These are phyloP conservation scores for Grosmannia clavigera DNA, from an alignment of 2,329 filamentous ascomycete species.

Conservation along the genomic window DNA sequence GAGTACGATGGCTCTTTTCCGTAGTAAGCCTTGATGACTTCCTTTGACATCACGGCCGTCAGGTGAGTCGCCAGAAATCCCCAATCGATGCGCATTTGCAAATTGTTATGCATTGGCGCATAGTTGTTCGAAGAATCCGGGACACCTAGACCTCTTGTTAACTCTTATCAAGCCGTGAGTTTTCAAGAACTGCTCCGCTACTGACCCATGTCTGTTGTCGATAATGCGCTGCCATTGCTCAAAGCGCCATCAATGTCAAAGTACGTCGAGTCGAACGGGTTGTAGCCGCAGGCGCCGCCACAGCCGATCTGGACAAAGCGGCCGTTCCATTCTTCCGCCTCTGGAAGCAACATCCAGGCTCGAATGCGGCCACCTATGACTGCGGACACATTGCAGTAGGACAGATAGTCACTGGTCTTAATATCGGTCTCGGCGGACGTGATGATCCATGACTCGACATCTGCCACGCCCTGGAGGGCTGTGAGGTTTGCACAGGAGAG, in stretches of 20 bases:
- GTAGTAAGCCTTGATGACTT: slow-evolving; percentile 32
- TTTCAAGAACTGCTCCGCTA: no score
- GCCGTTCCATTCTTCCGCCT: slow-evolving; percentile 18
- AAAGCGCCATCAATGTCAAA: not conserved
- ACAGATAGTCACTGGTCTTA: not conserved
- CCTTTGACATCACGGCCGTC: slow-evolving; percentile 28
- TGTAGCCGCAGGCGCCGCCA: slow-evolving; percentile 21
- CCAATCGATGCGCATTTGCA: slow-evolving; percentile 25
- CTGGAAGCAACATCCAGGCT: not conserved
- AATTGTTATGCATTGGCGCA: slow-evolving; percentile 3
- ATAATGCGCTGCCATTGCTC: not conserved
- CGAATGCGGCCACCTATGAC: not conserved
- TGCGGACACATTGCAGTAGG: not conserved
- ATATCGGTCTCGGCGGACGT: not conserved
- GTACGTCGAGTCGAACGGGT: slow-evolving; percentile 6
- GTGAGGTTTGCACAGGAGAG: not conserved
- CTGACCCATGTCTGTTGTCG: not conserved
- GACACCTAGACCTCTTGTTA: not conserved
- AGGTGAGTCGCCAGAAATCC: slow-evolving; percentile 15
- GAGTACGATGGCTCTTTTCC: slow-evolving; percentile 22
- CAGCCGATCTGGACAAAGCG: slow-evolving; percentile 25
- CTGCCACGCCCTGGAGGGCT: not conserved
- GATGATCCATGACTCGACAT: slow-evolving; percentile 1
- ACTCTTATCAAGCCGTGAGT: not conserved
- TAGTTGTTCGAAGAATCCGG: not conserved